Base-by-base conservation (phyloP, 2,329 filamentous ascomycete genomes). In the Ophiostoma quercus region DNA sequence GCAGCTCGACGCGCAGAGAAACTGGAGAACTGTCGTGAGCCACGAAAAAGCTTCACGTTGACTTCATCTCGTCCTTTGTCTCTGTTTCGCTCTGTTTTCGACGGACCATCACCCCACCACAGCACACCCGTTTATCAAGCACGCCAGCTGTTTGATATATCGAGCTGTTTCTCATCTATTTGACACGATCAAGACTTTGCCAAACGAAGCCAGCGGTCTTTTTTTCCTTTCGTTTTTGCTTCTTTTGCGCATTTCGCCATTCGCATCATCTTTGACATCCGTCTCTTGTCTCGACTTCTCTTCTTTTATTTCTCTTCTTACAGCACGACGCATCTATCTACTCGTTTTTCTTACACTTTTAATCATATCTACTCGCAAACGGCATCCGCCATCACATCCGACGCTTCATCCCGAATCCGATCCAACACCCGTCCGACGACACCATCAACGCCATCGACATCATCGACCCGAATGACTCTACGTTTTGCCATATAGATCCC, bases 31-130 rank as follows among this genome's bases (percentile, higher is more conserved):
- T 66, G 67, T 70, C 47, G 69, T 71, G 67, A 68, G 54, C 16
- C 57, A 43, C 19, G 47, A 68, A 68, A 71, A 68, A 68, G 69
- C 69, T 68, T 71, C 69, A 68, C 62, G 62, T 65, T 65, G 37
- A 66, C 51, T 16, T 37, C 37, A n/a, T 34, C 67, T 68, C 63
- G 63, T 51, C 16, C 19, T 39, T 41, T 41, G 32, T n/a, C 32
- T 22, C 16, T 65, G 62, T 39, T 37, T 39, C 62, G 62, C 62
- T n/a, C 60, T 63, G 60, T 22, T 65, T 22, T 65, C 34, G 62
- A 63, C 32, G 5, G 19, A 37, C 2, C 60, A 63, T 67, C 37
- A 39, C 66, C 25, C 39, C 66, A 63, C 32, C 25, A 41, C 67
- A 51, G 25, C 66, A n/a, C 29, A 16, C 29, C 25, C 29, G 47